phyloP scores from a whole-genome alignment of 2,329 filamentous ascomycete genomes.

The Epichloe gansuensis region DNA sequence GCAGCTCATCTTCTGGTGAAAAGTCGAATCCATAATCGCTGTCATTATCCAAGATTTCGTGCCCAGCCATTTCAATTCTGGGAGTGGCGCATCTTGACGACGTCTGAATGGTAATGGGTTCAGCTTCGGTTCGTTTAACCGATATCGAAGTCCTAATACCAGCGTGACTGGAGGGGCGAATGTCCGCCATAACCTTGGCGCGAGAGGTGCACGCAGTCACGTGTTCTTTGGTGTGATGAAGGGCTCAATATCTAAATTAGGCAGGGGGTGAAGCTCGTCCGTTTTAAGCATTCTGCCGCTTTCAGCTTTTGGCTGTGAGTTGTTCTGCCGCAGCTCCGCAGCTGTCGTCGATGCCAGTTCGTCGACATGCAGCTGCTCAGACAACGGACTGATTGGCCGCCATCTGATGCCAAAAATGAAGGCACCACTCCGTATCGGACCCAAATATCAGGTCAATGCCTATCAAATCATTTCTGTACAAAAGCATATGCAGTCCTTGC shows the following conservation, averaged over 20 bases:
- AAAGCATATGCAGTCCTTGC: too few relatives aligned
- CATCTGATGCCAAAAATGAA: too few relatives aligned
- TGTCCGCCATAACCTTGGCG: neutral
- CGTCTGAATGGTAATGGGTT: neutral
- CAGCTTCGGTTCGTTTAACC: neutral
- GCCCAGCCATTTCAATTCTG: constrained; percentile 2
- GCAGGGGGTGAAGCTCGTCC: too few relatives aligned
- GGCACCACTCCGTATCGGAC: too few relatives aligned
- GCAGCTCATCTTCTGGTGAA: constrained; percentile 32
- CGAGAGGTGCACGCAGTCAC: neutral
- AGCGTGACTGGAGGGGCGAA: neutral
- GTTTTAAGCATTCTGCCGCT: neutral
- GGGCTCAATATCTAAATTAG: neutral
- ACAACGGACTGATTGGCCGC: too few relatives aligned
- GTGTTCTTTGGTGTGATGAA: neutral
- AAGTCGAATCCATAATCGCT: constrained; percentile 35
- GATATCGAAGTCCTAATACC: neutral
- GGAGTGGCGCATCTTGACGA: neutral
- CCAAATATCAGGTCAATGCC: too few relatives aligned
- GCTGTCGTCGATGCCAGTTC: too few relatives aligned
- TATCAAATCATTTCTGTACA: too few relatives aligned
- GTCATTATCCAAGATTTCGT: constrained; percentile 12
- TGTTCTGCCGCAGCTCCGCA: too few relatives aligned
- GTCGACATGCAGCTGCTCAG: too few relatives aligned
- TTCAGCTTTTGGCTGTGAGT: too few relatives aligned